These are phyloP conservation scores for Aspergillus carlsbadensis DNA, from an alignment of 495 filamentous ascomycete genomes.

Conservation along the genomic window DNA sequence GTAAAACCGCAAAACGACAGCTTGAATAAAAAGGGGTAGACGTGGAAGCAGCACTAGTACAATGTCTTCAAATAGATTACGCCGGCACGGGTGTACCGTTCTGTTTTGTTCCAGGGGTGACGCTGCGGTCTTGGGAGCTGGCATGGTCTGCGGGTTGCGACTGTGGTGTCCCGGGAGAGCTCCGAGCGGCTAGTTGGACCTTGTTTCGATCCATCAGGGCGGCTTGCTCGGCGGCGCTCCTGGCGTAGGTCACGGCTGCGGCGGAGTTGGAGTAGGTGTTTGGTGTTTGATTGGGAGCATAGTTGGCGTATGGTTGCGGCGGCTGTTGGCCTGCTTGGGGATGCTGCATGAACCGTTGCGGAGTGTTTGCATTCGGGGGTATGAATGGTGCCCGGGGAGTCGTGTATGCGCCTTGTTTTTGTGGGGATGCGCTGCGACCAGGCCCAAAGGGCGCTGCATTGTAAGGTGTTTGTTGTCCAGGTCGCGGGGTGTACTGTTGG, in stretches of 20 bases:
- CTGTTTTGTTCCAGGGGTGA: conserved; percentile 39
- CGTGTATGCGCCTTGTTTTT: conserved; percentile 30
- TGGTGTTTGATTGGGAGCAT: conserved; percentile 26
- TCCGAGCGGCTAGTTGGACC: conserved; percentile 40
- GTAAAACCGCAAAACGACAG: not conserved
- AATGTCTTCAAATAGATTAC: conserved; percentile 12
- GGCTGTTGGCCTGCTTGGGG: conserved; percentile 23
- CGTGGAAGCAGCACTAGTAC: not conserved
- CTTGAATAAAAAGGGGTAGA: not conserved
- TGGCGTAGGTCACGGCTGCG: conserved; percentile 39
- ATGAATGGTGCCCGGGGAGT: conserved; percentile 27
- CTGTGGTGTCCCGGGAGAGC: conserved; percentile 41
- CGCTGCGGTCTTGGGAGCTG: conserved; percentile 37
- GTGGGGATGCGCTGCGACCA: conserved; percentile 36
- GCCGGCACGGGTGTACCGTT: conserved; percentile 45
- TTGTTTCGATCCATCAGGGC: conserved; percentile 45
- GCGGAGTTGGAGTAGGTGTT: conserved; percentile 40
- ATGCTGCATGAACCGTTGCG: conserved; percentile 30
- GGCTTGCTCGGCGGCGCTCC: conserved; percentile 49
- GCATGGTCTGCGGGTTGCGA: conserved; percentile 30
- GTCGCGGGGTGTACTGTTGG: conserved; percentile 41
- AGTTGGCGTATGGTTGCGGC: conserved; percentile 26
- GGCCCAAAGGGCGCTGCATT: conserved; percentile 33
- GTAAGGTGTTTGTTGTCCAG: conserved; percentile 39
- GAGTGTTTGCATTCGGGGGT: conserved; percentile 23